Evolutionary conservation across 768 basidiomycete species (phyloP).

Genomic region (Amanita polypyramis): DNA sequence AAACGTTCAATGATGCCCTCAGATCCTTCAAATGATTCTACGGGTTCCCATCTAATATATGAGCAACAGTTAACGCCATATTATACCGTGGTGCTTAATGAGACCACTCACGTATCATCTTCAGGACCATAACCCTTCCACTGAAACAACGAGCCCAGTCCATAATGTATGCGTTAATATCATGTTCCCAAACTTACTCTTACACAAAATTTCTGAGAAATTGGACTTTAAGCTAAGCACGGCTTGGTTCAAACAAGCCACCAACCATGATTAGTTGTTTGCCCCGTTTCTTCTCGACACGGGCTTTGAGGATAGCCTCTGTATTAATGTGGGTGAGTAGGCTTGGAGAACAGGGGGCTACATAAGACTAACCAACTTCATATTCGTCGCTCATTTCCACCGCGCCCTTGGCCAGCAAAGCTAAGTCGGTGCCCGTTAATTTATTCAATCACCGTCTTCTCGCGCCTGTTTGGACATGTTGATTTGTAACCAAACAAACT

Average conservation of each 20-base stretch:
- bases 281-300: slow-evolving; percentile 30
- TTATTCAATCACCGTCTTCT: background rate
- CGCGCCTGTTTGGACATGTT: slow-evolving; percentile 2
- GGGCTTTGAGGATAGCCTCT: slow-evolving; percentile 49
- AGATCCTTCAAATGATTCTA: slow-evolving; percentile 45
- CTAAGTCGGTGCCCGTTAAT: background rate
- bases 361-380: slow-evolving; percentile 49
- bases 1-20: slow-evolving; percentile 44
- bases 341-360: background rate
- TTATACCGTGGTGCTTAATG: slow-evolving; percentile 3
- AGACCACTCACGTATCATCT: slow-evolving; percentile 46
- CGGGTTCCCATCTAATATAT: slow-evolving; percentile 54
- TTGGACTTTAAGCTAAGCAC: background rate
- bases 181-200: slow-evolving; percentile 30
- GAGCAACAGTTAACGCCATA: background rate
- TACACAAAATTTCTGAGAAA: slow-evolving; percentile 43
- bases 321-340: slow-evolving; percentile 5
- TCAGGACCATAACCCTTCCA: slow-evolving; percentile 49
- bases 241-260: slow-evolving; percentile 5
- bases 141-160: slow-evolving; percentile 19
- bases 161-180: slow-evolving; percentile 1
- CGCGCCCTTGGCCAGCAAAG: slow-evolving; percentile 9
- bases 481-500: background rate
- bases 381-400: slow-evolving; percentile 37
- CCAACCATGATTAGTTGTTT: slow-evolving; percentile 43